Evolutionary conservation across 805 yeast species (phyloP), one percentile per base, ranked within the genome.

Genomic region (Myxozyma neglecta): DNA sequence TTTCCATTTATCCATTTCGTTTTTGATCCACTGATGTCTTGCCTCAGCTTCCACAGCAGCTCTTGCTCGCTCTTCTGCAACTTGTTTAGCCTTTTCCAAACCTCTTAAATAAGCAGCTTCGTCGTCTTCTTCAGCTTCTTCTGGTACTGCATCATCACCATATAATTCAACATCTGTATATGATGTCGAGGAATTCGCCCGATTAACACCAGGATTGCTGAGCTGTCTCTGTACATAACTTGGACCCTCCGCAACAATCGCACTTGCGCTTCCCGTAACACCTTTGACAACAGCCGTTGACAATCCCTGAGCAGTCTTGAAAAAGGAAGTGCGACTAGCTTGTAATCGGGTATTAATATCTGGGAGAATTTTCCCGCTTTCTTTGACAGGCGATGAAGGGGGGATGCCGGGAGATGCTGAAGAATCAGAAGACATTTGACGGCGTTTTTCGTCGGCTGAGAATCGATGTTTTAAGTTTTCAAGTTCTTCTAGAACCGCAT

Each of bases 261-360:
- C 67, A 44, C 49, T 61, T 37, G 67, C 65, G 24, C 67, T 48
- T 8, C 67, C 65, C 2, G 67, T 56, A 3, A 64, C 66, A 18
- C 64, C 66, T 39, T 60, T 64, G 43, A 64, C 66, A 5, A 62
- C 67, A 9, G 67, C 67, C 2, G 67, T 66, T 7, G 66, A 63
- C 1, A 63, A 35, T 2, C 66, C 66, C 40, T 63, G 66, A 34
- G 66, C 66, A 11, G 66, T 60, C 3, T 53, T 24, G 46, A 63
- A 63, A 16, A 63, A 54, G 40, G 66, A 63, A 11, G 61, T 36
- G 5, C 59, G 52, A 8, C 61, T 59, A 16, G 61, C 66, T 32
- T 52, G 57, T n/a, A 59, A 32, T 13, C 66, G 60, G 11, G 63
- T 48, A 37, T 56, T 61, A 24, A 57, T 57, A 39, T 56, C 58